Percentiles rank a stretch among this genome's conserved stretches.
These are phyloP conservation scores for Corylus avellana DNA, from an alignment of 306 rosid genomes.

Conservation along the genomic window DNA sequence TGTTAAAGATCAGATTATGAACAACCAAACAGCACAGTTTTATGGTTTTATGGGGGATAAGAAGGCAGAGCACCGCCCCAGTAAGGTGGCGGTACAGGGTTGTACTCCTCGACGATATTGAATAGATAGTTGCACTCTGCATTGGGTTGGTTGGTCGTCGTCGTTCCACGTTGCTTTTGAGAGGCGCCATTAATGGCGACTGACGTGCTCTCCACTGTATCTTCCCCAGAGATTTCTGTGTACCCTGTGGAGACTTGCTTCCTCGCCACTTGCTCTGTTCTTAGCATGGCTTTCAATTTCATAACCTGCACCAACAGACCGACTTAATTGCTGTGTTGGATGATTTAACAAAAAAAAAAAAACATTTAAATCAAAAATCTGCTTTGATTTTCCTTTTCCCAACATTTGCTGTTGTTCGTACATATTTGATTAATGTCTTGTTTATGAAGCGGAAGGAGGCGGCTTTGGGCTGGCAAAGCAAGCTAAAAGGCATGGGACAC, in stretches of 20 bases:
- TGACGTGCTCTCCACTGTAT: conserved; percentile 77
- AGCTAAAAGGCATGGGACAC: background rate
- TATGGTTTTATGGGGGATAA: conserved; percentile 35
- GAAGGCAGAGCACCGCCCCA: conserved; percentile 68
- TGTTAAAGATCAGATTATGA: background rate
- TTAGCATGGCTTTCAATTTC: conserved; percentile 65
- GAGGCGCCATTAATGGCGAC: conserved; percentile 44
- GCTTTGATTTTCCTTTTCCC: background rate
- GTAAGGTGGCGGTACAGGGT: conserved; percentile 55
- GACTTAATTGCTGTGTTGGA: background rate
- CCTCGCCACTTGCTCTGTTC: conserved; percentile 51
- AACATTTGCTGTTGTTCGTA: background rate
- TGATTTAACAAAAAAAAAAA: background rate
- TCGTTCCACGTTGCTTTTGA: conserved; percentile 34
- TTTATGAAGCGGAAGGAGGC: background rate
- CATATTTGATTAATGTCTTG: background rate
- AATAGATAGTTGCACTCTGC: conserved; percentile 52
- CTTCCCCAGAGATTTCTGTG: conserved; percentile 78
- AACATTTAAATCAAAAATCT: background rate
- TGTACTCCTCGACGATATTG: conserved; percentile 54
- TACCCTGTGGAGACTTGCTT: conserved; percentile 56
- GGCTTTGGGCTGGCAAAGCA: background rate
- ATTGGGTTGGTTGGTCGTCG: conserved; percentile 25
- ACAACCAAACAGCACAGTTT: background rate
- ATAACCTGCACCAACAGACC: conserved; percentile 43